Evolutionary conservation across 2,329 filamentous ascomycete species (phyloP), one percentile per base, ranked within the genome.

Genomic region (Camillea tinctor): DNA sequence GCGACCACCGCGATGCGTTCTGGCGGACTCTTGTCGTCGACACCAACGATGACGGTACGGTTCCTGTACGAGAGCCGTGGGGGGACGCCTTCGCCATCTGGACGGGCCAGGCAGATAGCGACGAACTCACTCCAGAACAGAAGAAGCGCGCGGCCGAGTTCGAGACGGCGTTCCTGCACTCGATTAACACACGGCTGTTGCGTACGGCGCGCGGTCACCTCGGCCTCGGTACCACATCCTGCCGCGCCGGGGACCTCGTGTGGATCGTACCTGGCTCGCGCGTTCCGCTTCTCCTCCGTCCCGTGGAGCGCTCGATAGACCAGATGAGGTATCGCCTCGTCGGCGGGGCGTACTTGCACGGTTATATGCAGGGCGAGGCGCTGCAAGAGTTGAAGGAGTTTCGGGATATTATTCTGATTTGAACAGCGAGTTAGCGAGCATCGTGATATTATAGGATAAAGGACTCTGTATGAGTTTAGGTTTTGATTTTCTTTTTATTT

Each of bases 281-380:
- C 20, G 64, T 67, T 22, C 65, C 65, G 13, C 24, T 67, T 40
- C 63, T 67, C 5, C 56, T 67, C 21, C 58, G 65, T 17, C 56
- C 50, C 17, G 50, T 52, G 7, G 15, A 44, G 13, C 13, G 36
- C 26, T 4, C 17, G 26, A 17, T 26, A 30, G 51, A 26, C 15
- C 8, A 17, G 11, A 20, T 9, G 15, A 50, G 50, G 3, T 67
- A 64, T 52, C 30, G 58, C 8, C 65, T 67, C 23, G 65, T 66
- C 23, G 64, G 65, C 5, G 65, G 65, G 11, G 61, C 65, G 11
- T 67, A 67, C 53, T 48, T 67, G 8, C 65, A 67, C 50, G 62
- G 65, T 17, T 67, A 63, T 22, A 67, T 67, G 65, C 65, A 67
- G 50, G 65, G 65, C 3, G 65, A 67, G 55, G 64, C 61, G 15